Evolutionary conservation across 164 flowering plant genomes (phyloP).

Genomic region (Chimonanthus praecox): DNA sequence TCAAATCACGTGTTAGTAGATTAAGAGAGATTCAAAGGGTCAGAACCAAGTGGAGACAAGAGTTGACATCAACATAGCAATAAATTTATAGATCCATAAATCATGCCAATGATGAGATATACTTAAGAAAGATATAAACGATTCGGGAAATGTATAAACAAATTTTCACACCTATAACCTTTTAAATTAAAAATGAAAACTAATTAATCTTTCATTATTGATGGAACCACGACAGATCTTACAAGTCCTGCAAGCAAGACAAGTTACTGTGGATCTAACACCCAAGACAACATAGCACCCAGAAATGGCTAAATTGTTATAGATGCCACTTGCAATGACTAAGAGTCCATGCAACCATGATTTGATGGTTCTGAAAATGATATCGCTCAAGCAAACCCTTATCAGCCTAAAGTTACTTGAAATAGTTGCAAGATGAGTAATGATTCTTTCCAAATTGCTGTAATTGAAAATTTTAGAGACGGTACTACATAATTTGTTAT

Average conservation of each 20-base stretch:
- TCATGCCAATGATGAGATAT: not conserved
- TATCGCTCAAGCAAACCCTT: not conserved
- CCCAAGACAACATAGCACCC: too few species aligned
- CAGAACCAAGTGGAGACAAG: not conserved
- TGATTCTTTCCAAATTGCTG: not conserved
- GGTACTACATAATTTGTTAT: not conserved
- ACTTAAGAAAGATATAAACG: not conserved
- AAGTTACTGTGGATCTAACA: too few species aligned
- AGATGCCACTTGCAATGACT: not conserved
- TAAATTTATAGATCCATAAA: not conserved
- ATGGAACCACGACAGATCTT: too few species aligned
- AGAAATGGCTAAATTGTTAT: too few species aligned
- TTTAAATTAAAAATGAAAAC: too few species aligned
- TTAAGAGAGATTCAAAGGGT: not conserved
- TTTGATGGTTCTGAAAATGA: not conserved
- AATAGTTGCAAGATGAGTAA: too few species aligned
- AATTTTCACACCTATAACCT: not conserved
- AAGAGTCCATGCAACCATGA: not conserved
- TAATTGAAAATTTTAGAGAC: not conserved
- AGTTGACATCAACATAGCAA: not conserved
- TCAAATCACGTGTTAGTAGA: not conserved
- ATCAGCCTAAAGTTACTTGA: not conserved
- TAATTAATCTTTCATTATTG: too few species aligned
- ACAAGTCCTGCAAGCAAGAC: too few species aligned
- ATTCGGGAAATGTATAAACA: not conserved